Conservation (phyloP, 2,329 filamentous ascomycete species). For the Penicillium crustosum region DNA sequence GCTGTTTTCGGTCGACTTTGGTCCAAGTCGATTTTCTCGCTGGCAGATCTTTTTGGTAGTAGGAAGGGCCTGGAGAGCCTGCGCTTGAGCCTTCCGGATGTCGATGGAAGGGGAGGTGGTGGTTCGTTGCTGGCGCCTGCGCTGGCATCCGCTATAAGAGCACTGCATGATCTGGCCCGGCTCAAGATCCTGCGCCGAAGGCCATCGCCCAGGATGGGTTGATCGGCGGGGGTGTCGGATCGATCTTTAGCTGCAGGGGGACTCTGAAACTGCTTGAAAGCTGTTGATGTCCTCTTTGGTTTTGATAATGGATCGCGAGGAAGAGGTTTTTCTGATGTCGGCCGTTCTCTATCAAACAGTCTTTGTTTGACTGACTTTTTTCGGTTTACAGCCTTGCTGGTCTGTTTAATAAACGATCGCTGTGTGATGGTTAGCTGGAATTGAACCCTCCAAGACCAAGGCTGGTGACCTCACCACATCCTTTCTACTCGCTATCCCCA, state of each 20-base stretch:
- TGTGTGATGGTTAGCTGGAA: slow-evolving; percentile 13
- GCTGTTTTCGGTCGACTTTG: slow-evolving; percentile 29
- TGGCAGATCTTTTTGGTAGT: slow-evolving; percentile 19
- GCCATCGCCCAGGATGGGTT: slow-evolving; percentile 12
- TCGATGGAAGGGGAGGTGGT: slow-evolving; percentile 13
- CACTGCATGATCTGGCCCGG: slow-evolving; percentile 28
- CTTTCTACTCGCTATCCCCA: slow-evolving; percentile 77
- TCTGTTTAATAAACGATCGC: slow-evolving; percentile 24
- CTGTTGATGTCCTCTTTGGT: slow-evolving; percentile 13
- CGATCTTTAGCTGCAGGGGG: slow-evolving; percentile 18
- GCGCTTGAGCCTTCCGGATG: slow-evolving; percentile 22
- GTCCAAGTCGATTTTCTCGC: slow-evolving; percentile 14
- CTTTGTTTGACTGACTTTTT: slow-evolving; percentile 26
- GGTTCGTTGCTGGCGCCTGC: slow-evolving; percentile 6
- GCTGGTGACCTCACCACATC: slow-evolving; percentile 59
- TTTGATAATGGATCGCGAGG: slow-evolving; percentile 29
- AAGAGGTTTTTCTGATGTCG: slow-evolving; percentile 32
- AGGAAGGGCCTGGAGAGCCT: slow-evolving; percentile 28
- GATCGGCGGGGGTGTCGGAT: slow-evolving; percentile 18
- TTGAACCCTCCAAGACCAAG: background rate
- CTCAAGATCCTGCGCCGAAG: slow-evolving; percentile 15
- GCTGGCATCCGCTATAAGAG: slow-evolving; percentile 12
- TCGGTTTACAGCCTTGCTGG: slow-evolving; percentile 12
- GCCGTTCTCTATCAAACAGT: slow-evolving; percentile 24
- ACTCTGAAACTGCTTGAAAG: slow-evolving; percentile 10